Percentiles rank a stretch among this genome's conserved stretches.
These are phyloP conservation scores for Choricystis sp. DNA, from an alignment of 139 green algal species.

Conservation along the genomic window DNA sequence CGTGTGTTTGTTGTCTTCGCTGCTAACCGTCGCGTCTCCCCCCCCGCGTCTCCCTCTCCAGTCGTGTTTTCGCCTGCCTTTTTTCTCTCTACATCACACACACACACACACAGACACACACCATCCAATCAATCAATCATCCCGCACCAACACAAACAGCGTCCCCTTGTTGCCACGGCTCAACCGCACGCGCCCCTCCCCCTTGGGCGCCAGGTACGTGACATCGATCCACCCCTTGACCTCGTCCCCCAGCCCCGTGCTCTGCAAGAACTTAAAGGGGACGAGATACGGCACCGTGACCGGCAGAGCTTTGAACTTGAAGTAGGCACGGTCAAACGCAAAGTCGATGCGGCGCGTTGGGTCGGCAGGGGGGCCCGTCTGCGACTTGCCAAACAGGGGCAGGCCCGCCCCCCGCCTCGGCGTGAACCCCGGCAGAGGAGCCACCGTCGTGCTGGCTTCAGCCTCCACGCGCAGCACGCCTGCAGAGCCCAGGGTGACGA, in stretches of 20 bases:
- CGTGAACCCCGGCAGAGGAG: conserved; percentile 49
- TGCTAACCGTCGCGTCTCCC: neutral
- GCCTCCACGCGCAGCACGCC: conserved; percentile 50
- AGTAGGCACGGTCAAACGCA: conserved; percentile 67
- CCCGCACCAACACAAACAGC: conserved; percentile 33
- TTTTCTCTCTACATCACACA: neutral
- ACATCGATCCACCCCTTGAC: conserved; percentile 81
- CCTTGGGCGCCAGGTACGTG: conserved; percentile 54
- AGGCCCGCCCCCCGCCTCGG: conserved; percentile 41
- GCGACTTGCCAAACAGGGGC: conserved; percentile 59
- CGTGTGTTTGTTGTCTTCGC: neutral
- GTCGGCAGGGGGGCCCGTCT: conserved; percentile 22
- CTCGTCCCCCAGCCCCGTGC: conserved; percentile 63
- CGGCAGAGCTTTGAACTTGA: conserved; percentile 66
- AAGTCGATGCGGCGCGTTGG: conserved; percentile 66
- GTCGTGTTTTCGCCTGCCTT: neutral
- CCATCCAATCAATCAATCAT: neutral
- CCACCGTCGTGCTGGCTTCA: conserved; percentile 42
- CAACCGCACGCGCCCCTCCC: conserved; percentile 40
- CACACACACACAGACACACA: neutral
- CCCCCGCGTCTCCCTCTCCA: neutral
- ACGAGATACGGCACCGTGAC: conserved; percentile 91
- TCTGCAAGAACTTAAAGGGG: conserved; percentile 58
- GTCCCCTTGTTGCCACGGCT: conserved; percentile 71
- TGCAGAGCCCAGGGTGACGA: neutral